Evolutionary conservation across 805 yeast species (phyloP).

Genomic region (Hanseniaspora opuntiae): DNA sequence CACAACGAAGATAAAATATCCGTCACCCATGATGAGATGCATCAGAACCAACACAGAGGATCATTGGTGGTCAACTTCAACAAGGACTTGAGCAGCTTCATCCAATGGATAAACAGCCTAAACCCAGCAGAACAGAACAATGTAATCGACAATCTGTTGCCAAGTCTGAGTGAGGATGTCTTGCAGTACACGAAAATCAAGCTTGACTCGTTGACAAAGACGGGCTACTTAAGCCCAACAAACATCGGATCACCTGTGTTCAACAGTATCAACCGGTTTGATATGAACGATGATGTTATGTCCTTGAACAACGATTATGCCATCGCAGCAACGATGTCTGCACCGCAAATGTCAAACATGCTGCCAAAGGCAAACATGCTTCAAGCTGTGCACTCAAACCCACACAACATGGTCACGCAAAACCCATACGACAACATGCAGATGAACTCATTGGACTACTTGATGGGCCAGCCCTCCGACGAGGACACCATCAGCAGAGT

Average conservation of each 20-base stretch:
- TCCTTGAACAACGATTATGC: constrained; percentile 12
- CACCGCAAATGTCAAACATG: constrained; percentile 6
- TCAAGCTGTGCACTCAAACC: background rate
- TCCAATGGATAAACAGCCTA: constrained; percentile 39
- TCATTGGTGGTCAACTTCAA: constrained; percentile 28
- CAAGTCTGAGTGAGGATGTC: constrained; percentile 38
- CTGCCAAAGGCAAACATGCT: background rate
- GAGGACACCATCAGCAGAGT: constrained; percentile 8
- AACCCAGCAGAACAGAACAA: constrained; percentile 39
- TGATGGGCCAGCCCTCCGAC: constrained; percentile 11
- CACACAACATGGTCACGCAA: background rate
- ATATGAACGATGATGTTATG: constrained; percentile 19
- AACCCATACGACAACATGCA: constrained; percentile 1
- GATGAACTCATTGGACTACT: constrained; percentile 12
- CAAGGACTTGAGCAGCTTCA: constrained; percentile 37
- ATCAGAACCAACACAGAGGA: constrained; percentile 13
- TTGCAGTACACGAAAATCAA: constrained; percentile 36
- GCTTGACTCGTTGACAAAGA: constrained; percentile 27
- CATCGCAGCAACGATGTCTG: constrained; percentile 12
- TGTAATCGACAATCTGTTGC: constrained; percentile 41
- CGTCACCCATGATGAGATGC: background rate
- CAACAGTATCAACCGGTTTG: constrained; percentile 12
- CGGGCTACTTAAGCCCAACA: constrained; percentile 20
- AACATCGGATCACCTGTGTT: constrained; percentile 21
- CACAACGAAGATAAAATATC: constrained; percentile 4